These are phyloP conservation scores for Microthlaspi erraticum DNA, from an alignment of 345 rosid genomes.

Conservation along the genomic window DNA sequence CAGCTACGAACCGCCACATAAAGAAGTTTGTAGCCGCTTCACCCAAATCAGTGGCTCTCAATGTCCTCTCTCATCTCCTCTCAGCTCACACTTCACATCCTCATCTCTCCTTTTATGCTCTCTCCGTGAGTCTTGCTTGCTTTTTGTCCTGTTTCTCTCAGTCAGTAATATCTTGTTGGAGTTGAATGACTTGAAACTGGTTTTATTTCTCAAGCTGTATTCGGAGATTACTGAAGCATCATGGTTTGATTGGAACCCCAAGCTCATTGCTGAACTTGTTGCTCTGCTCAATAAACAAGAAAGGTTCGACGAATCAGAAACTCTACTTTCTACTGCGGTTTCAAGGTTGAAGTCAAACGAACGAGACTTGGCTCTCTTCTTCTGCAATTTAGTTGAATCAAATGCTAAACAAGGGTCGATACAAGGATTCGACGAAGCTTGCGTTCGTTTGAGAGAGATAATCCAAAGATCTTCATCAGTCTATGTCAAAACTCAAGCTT, in stretches of 20 bases:
- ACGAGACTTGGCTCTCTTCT: constrained; percentile 55
- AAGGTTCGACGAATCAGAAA: constrained; percentile 48
- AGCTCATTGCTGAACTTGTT: constrained; percentile 67
- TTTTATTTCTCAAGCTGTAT: constrained; percentile 46
- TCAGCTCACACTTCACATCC: constrained; percentile 56
- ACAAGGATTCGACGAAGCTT: constrained; percentile 58
- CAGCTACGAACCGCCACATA: constrained; percentile 58
- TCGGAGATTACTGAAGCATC: constrained; percentile 61
- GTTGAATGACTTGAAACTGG: neutral
- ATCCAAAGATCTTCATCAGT: constrained; percentile 55
- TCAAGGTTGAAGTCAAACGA: constrained; percentile 54
- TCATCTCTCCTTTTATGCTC: constrained; percentile 62
- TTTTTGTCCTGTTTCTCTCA: neutral
- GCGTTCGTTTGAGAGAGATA: constrained; percentile 48
- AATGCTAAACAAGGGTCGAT: constrained; percentile 48
- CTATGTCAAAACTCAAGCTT: constrained; percentile 67
- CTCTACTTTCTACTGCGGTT: constrained; percentile 49
- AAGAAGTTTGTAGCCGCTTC: constrained; percentile 78
- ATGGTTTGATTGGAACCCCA: constrained; percentile 88
- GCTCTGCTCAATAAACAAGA: constrained; percentile 70
- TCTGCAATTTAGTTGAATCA: constrained; percentile 67
- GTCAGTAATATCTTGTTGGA: neutral
- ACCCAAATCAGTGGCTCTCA: constrained; percentile 68
- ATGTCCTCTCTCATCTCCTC: constrained; percentile 79
- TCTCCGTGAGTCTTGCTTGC: constrained; percentile 55